Evolutionary conservation across 371 early-diverging fungal genomes (phyloP).

Genomic region (Mucor sp.): DNA sequence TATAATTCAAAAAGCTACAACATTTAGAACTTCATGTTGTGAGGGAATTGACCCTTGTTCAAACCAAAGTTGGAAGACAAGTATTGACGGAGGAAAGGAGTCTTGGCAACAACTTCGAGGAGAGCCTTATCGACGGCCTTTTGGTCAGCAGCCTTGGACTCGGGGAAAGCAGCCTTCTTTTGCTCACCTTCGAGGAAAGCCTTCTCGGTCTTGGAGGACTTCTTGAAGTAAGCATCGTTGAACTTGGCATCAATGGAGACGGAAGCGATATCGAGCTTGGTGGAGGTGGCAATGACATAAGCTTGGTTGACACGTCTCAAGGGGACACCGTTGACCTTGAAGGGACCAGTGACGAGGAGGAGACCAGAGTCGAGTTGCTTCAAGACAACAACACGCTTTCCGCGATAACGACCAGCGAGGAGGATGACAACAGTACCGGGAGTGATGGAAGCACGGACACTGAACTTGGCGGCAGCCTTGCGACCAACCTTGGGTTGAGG

Average conservation of each 20-base stretch:
- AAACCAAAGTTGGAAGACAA: constrained; percentile 84
- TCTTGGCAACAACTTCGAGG: constrained; percentile 80
- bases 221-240: constrained; percentile 91
- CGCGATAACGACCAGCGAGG: constrained; percentile 93
- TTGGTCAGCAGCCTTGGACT: constrained; percentile 78
- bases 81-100: constrained; percentile 85
- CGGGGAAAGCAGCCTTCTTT: constrained; percentile 69
- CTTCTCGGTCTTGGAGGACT: constrained; percentile 77
- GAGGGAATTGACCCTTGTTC: constrained; percentile 94
- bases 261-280: constrained; percentile 88
- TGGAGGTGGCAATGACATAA: constrained; percentile 97
- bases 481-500: constrained; percentile 75
- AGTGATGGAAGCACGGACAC: constrained; percentile 88
- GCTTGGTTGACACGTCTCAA: constrained; percentile 97
- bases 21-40: constrained; percentile 89
- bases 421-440: constrained; percentile 98
- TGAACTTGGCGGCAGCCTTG: constrained; percentile 76
- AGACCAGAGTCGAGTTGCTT: constrained; percentile 95
- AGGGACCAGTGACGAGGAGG: constrained; percentile 95
- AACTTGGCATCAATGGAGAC: constrained; percentile 78
- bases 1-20: background rate
- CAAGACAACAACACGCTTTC: constrained; percentile 98
- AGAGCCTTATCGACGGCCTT: constrained; percentile 85
- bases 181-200: constrained; percentile 85
- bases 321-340: constrained; percentile 98